Base-by-base conservation (phyloP, 495 filamentous ascomycete species). In the Durotheca rogersii region DNA sequence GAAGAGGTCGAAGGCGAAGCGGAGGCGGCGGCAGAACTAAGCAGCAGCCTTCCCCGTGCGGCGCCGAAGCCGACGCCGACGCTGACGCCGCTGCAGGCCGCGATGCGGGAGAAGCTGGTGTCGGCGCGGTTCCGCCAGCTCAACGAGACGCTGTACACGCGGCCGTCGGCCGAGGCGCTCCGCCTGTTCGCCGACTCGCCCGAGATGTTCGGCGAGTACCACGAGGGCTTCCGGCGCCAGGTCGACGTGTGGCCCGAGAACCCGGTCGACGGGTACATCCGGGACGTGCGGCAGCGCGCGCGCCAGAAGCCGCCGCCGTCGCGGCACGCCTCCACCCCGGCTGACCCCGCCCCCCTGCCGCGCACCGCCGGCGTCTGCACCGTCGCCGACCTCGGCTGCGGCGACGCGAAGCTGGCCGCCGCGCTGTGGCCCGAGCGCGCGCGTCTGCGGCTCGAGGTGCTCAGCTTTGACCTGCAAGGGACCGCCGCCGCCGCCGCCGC, bases 61-160 rank as follows among this genome's bases (percentile, higher is more conserved):
- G 23, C 23, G 23, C 23, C 23, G 9, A 27, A 27, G 9, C 23
- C n/a, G 53, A 36, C 66, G 60, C 66, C 70, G 29, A 85, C 81
- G 41, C 79, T 98, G 48, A 98, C 93, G 0, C 90, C 93, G 21
- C 79, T 98, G 40, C 93, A 98, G 74, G 82, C 85, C 47, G 82
- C 85, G 3, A 98, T 98, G 93, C 86, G 86, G 46, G 81, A 88
- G 52, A 97, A 97, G 70, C 83, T 98, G 44, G 78, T 90, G 46
- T 90, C 88, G 4, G 90, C 93, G 10, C 92, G 93, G 49, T 98
- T 98, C 81, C 90, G 93, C 56, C 89, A 96, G 67, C 81, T 98
- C 51, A 98, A 98, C 72, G 84, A 98, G 71, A 90, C 87, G 3
- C 86, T 97, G 17, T 96, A 97, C 69, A 96, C 91, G 7, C 89